Conservation (phyloP, 345 rosid genomes). For the Eucalyptus pauciflora region DNA sequence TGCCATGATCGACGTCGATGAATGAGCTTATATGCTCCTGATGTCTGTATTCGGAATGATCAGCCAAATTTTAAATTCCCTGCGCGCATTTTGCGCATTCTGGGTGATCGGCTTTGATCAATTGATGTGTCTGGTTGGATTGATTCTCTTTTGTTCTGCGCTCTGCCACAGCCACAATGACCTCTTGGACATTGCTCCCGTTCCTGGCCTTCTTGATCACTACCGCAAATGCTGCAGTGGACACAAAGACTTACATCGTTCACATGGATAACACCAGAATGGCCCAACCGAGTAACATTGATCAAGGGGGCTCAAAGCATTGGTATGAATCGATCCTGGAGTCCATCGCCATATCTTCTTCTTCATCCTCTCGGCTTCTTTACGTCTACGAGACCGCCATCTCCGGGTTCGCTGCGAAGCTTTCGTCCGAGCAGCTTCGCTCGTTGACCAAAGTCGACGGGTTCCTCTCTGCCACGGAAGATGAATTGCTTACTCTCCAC, state of each 20-base stretch:
- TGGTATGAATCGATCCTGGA: conserved; percentile 24
- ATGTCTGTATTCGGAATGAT: not conserved
- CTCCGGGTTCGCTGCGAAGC: conserved; percentile 63
- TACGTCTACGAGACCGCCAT: conserved; percentile 43
- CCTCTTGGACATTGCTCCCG: not conserved
- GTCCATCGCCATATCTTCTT: conserved; percentile 14
- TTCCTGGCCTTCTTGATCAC: not conserved
- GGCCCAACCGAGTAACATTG: not conserved
- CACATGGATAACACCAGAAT: conserved; percentile 42
- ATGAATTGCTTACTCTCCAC: conserved; percentile 47
- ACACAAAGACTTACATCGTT: conserved; percentile 37
- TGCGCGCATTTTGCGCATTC: not conserved
- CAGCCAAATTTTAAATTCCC: not conserved
- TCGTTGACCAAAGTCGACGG: conserved; percentile 36
- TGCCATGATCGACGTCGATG: accelerated
- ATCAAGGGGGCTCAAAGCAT: conserved; percentile 1
- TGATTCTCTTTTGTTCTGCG: not conserved
- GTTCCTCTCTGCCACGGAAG: conserved; percentile 42
- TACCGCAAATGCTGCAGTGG: not conserved
- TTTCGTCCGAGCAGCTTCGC: conserved; percentile 33
- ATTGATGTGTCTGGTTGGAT: not conserved
- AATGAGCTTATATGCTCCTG: not conserved
- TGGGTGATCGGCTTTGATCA: not conserved
- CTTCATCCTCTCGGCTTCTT: conserved; percentile 26
- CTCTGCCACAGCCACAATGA: conserved; percentile 4